Evolutionary conservation across 2,329 filamentous ascomycete species (phyloP), one percentile per base, ranked within the genome.

Genomic region (Sporothrix globosa): DNA sequence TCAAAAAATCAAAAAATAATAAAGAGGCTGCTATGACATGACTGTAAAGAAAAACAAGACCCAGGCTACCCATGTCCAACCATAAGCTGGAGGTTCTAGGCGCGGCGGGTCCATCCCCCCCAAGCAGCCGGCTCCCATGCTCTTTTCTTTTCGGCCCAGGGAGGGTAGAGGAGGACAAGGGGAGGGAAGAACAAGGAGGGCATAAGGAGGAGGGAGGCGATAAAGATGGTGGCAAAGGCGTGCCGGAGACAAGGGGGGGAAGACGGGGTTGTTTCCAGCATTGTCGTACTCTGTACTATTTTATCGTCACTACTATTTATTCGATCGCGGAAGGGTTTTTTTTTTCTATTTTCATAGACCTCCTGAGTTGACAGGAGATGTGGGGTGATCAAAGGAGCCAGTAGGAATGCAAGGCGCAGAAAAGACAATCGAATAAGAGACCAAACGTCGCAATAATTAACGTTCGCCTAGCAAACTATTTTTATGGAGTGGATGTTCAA

Each of bases 111-210:
- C 24, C 41, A 34, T 67, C 19, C 65, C 44, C 58, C 60, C 52
- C 67, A 68, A 68, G 69, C 27, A 66, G 66, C 66, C 66, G 58
- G 60, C 56, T 39, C 58, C 67, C 66, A 50, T 56, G 34, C 68
- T 56, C 17, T 44, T n/a, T 46, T 46, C 46, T 19, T 6, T 41
- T 34, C 14, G 34, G 34, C 30, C 24, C 24, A 19, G 6, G 10
- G 27, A 34, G 46, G 63, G 14, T 56, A 19, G 41, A 21, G 67
- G 67, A 39, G 66, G 39, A 44, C 41, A 13, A 44, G 52, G 48
- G 14, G 52, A 46, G 66, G 34, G 7, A 34, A 9, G 34, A 34
- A 34, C 7, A 39, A 68, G 53, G 53, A 30, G 34, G n/a, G 9
- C 27, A 30, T 46, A n/a, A 34, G 52, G n/a, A 21, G 44, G 24